phyloP scores from a whole-genome alignment of 129 eudicot species.

The Helianthus tuberosus region DNA sequence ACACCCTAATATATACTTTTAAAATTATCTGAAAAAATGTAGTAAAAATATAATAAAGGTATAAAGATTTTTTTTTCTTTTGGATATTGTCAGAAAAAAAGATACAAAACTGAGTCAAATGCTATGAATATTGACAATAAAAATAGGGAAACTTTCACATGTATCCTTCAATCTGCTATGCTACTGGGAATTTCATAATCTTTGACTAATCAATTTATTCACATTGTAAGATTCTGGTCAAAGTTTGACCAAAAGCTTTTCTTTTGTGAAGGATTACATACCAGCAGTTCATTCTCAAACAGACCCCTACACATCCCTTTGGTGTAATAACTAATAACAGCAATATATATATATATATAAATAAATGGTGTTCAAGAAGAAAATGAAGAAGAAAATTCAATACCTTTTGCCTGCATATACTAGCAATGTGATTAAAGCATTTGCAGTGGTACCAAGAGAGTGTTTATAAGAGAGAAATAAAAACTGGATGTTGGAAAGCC shows the following conservation, averaged over 20 bases:
- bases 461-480: background rate
- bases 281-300: background rate
- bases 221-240: conserved; percentile 22
- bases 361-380: background rate
- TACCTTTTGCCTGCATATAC: conserved; percentile 24
- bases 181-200: conserved; percentile 5
- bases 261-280: background rate
- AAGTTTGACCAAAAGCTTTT: conserved; percentile 12
- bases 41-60: background rate
- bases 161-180: conserved; percentile 24
- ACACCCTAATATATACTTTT: no score
- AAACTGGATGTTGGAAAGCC: conserved; percentile 21
- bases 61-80: background rate
- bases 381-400: conserved; percentile 16
- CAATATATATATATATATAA: no score
- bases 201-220: conserved; percentile 26
- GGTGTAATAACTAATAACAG: background rate
- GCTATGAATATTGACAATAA: conserved; percentile 18
- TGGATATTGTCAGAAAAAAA: conserved; percentile 11
- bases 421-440: conserved; percentile 19
- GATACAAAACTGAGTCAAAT: conserved; percentile 6
- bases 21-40: background rate
- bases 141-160: conserved; percentile 23
- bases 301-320: background rate
- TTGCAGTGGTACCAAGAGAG: conserved; percentile 8